Base-by-base conservation (phyloP, 129 eudicot genomes). In the Pseudognaphalium luteoalbum region DNA sequence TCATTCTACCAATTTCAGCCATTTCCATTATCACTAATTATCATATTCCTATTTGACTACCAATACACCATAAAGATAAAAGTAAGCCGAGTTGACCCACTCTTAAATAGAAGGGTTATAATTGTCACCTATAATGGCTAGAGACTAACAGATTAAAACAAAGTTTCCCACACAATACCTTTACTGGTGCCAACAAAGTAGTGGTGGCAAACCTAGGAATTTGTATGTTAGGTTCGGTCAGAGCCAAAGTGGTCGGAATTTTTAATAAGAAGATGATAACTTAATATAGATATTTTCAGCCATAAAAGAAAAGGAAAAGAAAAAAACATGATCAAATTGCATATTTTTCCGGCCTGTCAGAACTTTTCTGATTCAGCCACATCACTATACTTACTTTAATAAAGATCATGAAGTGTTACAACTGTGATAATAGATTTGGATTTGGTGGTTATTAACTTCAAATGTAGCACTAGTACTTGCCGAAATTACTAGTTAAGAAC, bases 371-470 rank as follows among this genome's bases (percentile, higher is more conserved):
- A 9, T 35, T 35, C 41, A 8, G 41, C 50, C 15, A 11, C 50
- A 1, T 10, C 14, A 37, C 6, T 63, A 65, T 51, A 65, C 51
- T 50, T 72, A 30, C 30, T 47, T 14, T 60, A 32, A 17, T 21
- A 32, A 66, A 33, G 33, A 76, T 25, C 57, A 67, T 22, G 7
- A 54, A 54, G 35, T 52, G 30, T 76, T 66, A 32, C 68, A 73
- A 73, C 47, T 17, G 71, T 41, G 4, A 25, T 16, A 39, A 29
- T 60, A 28, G 9, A 74, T 2, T 22, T 44, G 5, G 9, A 74
- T 2, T 22, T 44, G 5, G 63, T 32, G 35, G 4, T 22, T 52
- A 34, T 14, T 8, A 16, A 21, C 67, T 66, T 76, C 56, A 66
- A 35, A 66, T 12, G 32, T 44, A 30, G 33, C 8, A 75, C 14